phyloP scores from a whole-genome alignment of 176 grass and related monocot species.

The Aegilops sharonensis region DNA sequence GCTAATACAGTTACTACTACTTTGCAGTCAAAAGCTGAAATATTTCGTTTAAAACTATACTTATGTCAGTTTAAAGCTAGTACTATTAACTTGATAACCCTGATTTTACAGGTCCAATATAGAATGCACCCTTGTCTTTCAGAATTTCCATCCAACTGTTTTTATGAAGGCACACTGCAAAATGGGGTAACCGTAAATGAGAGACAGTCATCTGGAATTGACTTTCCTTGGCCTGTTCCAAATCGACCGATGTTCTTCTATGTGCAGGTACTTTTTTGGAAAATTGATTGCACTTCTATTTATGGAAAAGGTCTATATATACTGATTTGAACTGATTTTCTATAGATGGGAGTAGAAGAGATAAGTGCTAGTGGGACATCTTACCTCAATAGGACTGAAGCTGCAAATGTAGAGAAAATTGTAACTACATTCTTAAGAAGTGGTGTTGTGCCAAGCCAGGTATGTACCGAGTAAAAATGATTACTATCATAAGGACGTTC shows the following conservation, averaged over 20 bases:
- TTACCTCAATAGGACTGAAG: slow-evolving; percentile 98
- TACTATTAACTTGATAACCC: not conserved
- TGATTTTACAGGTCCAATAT: slow-evolving; percentile 90
- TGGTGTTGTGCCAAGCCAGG: slow-evolving; percentile 98
- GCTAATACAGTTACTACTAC: not conserved
- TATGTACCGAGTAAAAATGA: slow-evolving; percentile 21
- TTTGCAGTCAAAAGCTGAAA: not conserved
- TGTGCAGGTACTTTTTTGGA: slow-evolving; percentile 67
- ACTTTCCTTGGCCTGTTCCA: slow-evolving; percentile 98
- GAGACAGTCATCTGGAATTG: slow-evolving; percentile 86
- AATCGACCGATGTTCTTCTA: slow-evolving; percentile 99
- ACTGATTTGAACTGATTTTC: slow-evolving; percentile 28
- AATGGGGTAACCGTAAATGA: slow-evolving; percentile 99
- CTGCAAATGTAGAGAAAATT: slow-evolving; percentile 99
- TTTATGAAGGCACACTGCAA: slow-evolving; percentile 98
- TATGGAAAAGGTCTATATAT: not conserved
- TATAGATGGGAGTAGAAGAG: slow-evolving; percentile 99
- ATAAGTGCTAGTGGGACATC: slow-evolving; percentile 99
- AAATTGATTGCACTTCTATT: not conserved
- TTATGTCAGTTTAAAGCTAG: not conserved
- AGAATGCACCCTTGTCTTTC: slow-evolving; percentile 98
- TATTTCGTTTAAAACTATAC: not conserved
- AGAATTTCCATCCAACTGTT: slow-evolving; percentile 98
- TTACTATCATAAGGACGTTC: not conserved
- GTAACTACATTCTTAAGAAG: slow-evolving; percentile 97